Evolutionary conservation across 73 alveolate genomes (phyloP).

Genomic region (Urostyla sp.): DNA sequence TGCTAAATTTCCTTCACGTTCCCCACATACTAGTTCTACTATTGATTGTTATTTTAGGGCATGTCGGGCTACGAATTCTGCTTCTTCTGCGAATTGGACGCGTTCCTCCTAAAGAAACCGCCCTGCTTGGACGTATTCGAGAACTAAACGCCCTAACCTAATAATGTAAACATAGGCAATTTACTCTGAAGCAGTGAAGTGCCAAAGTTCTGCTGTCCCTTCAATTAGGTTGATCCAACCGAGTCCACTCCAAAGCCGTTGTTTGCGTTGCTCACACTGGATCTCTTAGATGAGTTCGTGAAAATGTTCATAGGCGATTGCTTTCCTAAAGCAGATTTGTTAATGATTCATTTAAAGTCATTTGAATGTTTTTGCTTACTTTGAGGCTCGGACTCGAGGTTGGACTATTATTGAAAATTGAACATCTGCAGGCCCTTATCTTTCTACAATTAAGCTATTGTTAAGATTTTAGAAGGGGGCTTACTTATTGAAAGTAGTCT

Average conservation of each 20-base stretch:
- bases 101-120: slow-evolving; percentile 44
- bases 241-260: slow-evolving; percentile 45
- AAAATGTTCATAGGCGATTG: slow-evolving; percentile 12
- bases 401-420: too few species aligned
- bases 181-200: neutral
- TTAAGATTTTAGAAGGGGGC: neutral
- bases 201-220: neutral
- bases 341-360: slow-evolving; percentile 2
- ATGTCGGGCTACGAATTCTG: too few species aligned
- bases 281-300: neutral
- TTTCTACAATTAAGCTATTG: neutral
- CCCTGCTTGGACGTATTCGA: slow-evolving; percentile 35
- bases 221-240: slow-evolving; percentile 8
- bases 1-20: neutral
- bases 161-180: neutral
- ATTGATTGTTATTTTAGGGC: neutral
- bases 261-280: slow-evolving; percentile 28
- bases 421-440: too few species aligned
- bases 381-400: neutral
- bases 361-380: slow-evolving; percentile 7
- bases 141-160: too few species aligned
- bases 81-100: slow-evolving; percentile 32
- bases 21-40: neutral
- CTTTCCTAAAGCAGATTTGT: slow-evolving; percentile 4
- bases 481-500: slow-evolving; percentile 43